Percentiles rank a stretch among this genome's conserved stretches.
Conservation (phyloP, 768 basidiomycete species). For the Leccinum fibrillosum region DNA sequence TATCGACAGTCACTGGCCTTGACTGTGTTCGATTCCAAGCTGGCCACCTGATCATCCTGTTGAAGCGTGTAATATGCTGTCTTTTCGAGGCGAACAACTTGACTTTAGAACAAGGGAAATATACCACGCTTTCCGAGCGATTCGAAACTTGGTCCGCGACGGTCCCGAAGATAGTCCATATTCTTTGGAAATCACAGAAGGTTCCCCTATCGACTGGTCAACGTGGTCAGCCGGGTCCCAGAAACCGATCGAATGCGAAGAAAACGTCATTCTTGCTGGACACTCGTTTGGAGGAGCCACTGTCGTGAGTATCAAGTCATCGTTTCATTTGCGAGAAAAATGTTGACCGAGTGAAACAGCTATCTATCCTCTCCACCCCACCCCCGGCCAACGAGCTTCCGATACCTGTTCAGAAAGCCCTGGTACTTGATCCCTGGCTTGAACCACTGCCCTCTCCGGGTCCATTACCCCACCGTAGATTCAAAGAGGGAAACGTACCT, state of each 20-base stretch:
- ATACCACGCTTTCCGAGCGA: constrained; percentile 57
- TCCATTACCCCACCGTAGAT: constrained; percentile 27
- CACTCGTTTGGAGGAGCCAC: constrained; percentile 60
- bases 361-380: constrained; percentile 52
- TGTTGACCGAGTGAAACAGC: constrained; percentile 30
- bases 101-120: constrained; percentile 68
- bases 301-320: constrained; percentile 34
- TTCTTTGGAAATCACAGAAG: constrained; percentile 40
- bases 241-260: constrained; percentile 31
- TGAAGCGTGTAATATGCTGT: constrained; percentile 31
- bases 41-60: constrained; percentile 23
- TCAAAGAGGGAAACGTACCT: constrained; percentile 24
- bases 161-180: constrained; percentile 20
- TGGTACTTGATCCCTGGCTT: constrained; percentile 83
- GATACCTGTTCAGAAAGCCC: constrained; percentile 54
- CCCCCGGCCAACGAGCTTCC: constrained; percentile 39
- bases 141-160: constrained; percentile 49
- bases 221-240: constrained; percentile 38
- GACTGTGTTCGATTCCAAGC: constrained; percentile 8
- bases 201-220: constrained; percentile 31
- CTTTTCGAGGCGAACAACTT: constrained; percentile 68
- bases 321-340: background rate
- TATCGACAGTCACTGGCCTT: background rate
- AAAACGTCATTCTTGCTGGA: constrained; percentile 42
- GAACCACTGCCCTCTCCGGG: constrained; percentile 68